Base-by-base conservation (phyloP, 768 basidiomycete genomes). In the Serendipita sp. region DNA sequence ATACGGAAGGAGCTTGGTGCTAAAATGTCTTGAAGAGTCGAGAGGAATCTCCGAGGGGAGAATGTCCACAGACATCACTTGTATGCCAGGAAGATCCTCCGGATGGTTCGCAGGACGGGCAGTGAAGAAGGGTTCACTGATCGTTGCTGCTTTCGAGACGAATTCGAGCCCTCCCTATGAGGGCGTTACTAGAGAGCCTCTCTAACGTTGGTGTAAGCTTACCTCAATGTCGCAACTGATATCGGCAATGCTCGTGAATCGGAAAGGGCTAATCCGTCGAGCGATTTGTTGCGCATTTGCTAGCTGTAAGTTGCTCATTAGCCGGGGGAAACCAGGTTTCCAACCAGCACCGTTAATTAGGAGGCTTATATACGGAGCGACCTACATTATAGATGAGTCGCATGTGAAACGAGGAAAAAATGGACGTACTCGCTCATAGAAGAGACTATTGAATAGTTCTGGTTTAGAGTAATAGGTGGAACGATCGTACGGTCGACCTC, bases 51-150 rank as follows among this genome's bases (percentile, higher is more conserved):
- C 81, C 0, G 93, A 80, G 0, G 93, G 93, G 3, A 96, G 80
- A 67, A 95, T 96, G 69, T 97, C 93, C 60, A 94, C 86, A 0
- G 88, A 81, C 82, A 93, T 92, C 67, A 95, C 82, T 62, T 86
- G 69, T 1, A 82, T 42, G 82, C 79, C 73, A 0, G 82, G 82
- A 13, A 82, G 75, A 61, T 80, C 70, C 2, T 71, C 66, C 0
- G 78, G 75, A 3, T 79, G 73, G 16, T 69, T 69, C 4, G 71
- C 62, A 0, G 81, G 79, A 0, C 75, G 74, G 26, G 75, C 69
- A 44, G 76, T 79, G 72, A 83, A 89, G 70, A 82, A 84, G 0
- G 93, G 93, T 3, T 80, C 74, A 9, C 73, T 72, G 42, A 94
- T 81, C 0, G 92, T 94, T 0, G 90, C 86, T 4, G 85, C 72